A percentile compares a stretch with the other conserved stretches of the same genome.
phyloP scores from a whole-genome alignment of 805 yeast species.

The Ogataea naganishii region DNA sequence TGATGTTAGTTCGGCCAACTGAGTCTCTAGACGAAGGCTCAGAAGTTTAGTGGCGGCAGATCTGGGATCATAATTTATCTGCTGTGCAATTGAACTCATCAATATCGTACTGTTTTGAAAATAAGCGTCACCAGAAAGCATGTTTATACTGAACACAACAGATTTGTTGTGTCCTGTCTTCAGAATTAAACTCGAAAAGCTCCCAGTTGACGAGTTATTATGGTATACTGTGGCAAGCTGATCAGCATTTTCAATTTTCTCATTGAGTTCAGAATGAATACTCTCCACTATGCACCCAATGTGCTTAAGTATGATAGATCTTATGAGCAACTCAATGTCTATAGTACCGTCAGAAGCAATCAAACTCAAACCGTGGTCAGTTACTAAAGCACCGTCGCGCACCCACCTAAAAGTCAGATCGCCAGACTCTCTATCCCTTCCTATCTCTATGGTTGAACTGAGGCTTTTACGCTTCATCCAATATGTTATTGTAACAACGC shows the following conservation, averaged over 20 bases:
- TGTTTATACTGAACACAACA: conserved; percentile 22
- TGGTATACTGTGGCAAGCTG: conserved; percentile 20
- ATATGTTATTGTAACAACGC: conserved; percentile 49
- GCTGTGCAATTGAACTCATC: conserved; percentile 23
- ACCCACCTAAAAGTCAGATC: conserved; percentile 54
- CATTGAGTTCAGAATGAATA: conserved; percentile 22
- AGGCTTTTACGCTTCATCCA: conserved; percentile 50
- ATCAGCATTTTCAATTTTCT: conserved; percentile 19
- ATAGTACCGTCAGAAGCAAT: conserved; percentile 22
- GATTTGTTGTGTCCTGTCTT: conserved; percentile 20
- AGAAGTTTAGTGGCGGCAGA: conserved; percentile 26
- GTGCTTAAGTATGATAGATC: conserved; percentile 31
- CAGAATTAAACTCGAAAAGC: conserved; percentile 16
- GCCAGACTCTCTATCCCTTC: conserved; percentile 35
- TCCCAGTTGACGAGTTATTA: conserved; percentile 9
- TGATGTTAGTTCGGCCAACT: conserved; percentile 41
- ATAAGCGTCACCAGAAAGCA: conserved; percentile 31
- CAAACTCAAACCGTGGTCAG: conserved; percentile 19
- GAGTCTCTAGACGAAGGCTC: conserved; percentile 39
- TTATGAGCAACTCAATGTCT: conserved; percentile 29
- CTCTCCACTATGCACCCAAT: conserved; percentile 24
- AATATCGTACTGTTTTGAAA: conserved; percentile 37
- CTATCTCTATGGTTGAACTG: conserved; percentile 52
- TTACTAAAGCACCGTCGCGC: conserved; percentile 35
- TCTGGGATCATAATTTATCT: conserved; percentile 20